These are phyloP conservation scores for Aspergillus alliaceus DNA, from an alignment of 2,329 filamentous ascomycete species.

Conservation along the genomic window DNA sequence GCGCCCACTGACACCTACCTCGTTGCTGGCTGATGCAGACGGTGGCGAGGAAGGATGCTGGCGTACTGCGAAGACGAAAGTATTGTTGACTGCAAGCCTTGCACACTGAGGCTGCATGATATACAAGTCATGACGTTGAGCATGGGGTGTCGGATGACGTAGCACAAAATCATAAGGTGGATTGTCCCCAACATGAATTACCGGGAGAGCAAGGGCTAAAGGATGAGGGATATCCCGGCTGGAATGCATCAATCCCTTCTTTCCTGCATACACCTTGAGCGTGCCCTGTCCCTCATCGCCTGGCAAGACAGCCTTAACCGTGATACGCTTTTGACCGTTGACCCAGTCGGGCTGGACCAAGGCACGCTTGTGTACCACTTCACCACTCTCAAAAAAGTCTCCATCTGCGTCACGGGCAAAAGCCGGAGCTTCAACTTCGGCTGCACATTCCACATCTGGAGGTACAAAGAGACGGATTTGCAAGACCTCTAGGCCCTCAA, in stretches of 20 bases:
- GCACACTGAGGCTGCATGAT: slow-evolving; percentile 94
- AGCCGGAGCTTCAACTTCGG: slow-evolving; percentile 83
- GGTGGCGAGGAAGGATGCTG: slow-evolving; percentile 75
- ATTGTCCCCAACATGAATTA: slow-evolving; percentile 88
- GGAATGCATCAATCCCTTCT: slow-evolving; percentile 93
- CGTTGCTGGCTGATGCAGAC: slow-evolving; percentile 37
- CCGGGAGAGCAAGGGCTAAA: slow-evolving; percentile 82
- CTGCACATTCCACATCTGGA: slow-evolving; percentile 84
- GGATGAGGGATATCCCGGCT: slow-evolving; percentile 95
- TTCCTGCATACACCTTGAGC: slow-evolving; percentile 90
- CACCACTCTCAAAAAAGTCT: slow-evolving; percentile 89
- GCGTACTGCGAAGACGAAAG: slow-evolving; percentile 93
- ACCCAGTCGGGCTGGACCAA: slow-evolving; percentile 92
- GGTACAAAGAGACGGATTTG: slow-evolving; percentile 88
- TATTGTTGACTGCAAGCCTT: slow-evolving; percentile 87
- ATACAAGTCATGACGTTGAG: slow-evolving; percentile 95
- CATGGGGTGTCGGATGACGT: slow-evolving; percentile 92
- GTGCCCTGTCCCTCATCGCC: slow-evolving; percentile 87
- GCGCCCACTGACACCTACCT: slow-evolving; percentile 41
- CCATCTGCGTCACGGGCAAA: slow-evolving; percentile 83
- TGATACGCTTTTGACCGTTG: slow-evolving; percentile 82
- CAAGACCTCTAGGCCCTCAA: slow-evolving; percentile 91
- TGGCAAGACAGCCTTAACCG: slow-evolving; percentile 86
- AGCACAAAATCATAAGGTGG: slow-evolving; percentile 91
- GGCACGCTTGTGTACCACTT: slow-evolving; percentile 79